Evolutionary conservation across 106 monocot species (phyloP).

Genomic region (Dioscorea zingiberensis): DNA sequence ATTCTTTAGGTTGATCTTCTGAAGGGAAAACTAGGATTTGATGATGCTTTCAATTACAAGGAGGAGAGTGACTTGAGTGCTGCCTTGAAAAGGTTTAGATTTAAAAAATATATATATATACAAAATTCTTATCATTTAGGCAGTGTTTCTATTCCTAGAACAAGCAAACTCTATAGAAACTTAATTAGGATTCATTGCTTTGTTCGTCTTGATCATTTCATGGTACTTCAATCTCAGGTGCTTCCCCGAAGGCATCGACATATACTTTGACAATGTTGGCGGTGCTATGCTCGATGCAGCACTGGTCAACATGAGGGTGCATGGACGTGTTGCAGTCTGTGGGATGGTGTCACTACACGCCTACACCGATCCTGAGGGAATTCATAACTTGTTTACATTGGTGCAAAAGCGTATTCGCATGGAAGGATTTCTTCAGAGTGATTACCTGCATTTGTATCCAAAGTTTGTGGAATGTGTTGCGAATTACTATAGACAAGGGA

Average conservation of each 20-base stretch:
- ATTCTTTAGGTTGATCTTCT: constrained; percentile 61
- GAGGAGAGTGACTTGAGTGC: constrained; percentile 55
- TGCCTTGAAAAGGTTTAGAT: constrained; percentile 53
- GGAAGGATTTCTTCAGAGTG: constrained; percentile 60
- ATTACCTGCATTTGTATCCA: constrained; percentile 49
- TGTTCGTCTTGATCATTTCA: too few relatives aligned
- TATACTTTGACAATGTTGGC: constrained; percentile 93
- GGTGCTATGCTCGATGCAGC: constrained; percentile 68
- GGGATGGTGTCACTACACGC: constrained; percentile 64
- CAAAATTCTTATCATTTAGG: too few relatives aligned
- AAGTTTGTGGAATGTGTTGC: constrained; percentile 29
- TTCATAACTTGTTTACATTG: constrained; percentile 40
- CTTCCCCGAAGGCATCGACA: constrained; percentile 75
- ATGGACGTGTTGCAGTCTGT: constrained; percentile 67
- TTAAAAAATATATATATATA: too few relatives aligned
- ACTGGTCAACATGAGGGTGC: constrained; percentile 58
- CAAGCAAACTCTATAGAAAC: too few relatives aligned
- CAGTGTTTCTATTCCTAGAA: too few relatives aligned
- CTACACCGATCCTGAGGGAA: constrained; percentile 19
- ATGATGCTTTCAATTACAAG: constrained; percentile 91
- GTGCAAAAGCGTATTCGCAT: constrained; percentile 39
- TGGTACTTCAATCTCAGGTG: constrained; percentile 26
- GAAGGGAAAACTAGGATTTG: constrained; percentile 66
- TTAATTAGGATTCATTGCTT: too few relatives aligned
- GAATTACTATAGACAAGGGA: constrained; percentile 39